phyloP scores from a whole-genome alignment of 23 red algal genomes.

The Gracilaria caudata region DNA sequence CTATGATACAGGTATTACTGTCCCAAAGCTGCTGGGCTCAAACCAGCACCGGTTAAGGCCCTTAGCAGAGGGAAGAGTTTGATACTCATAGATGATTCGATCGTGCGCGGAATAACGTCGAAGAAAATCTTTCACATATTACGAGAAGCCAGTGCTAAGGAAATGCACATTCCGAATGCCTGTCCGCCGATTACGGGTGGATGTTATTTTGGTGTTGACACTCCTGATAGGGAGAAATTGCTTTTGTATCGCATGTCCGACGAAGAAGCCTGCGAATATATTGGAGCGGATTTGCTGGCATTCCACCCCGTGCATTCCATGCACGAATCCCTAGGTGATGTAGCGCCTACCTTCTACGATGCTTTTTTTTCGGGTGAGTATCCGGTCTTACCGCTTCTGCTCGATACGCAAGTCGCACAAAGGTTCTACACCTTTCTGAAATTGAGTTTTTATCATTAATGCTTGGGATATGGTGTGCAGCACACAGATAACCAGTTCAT shows the following conservation, averaged over 20 bases:
- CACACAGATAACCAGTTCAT: neutral
- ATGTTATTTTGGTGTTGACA: slow-evolving; percentile 98
- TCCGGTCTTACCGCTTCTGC: slow-evolving; percentile 71
- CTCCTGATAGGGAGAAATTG: slow-evolving; percentile 87
- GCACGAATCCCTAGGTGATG: slow-evolving; percentile 86
- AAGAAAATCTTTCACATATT: slow-evolving; percentile 95
- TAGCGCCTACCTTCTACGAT: slow-evolving; percentile 83
- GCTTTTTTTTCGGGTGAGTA: slow-evolving; percentile 92
- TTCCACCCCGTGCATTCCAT: slow-evolving; percentile 76
- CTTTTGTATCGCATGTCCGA: slow-evolving; percentile 75
- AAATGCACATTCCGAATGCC: slow-evolving; percentile 93
- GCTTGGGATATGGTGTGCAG: neutral
- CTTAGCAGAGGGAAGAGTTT: slow-evolving; percentile 80
- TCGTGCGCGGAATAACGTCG: slow-evolving; percentile 93
- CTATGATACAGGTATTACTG: slow-evolving; percentile 63
- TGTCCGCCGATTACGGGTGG: slow-evolving; percentile 94
- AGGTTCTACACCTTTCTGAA: neutral
- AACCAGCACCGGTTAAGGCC: slow-evolving; percentile 78
- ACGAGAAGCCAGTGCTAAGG: slow-evolving; percentile 82
- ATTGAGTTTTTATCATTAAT: neutral
- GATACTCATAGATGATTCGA: slow-evolving; percentile 93
- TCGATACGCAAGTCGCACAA: neutral
- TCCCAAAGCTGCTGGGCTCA: slow-evolving; percentile 47
- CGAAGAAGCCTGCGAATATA: slow-evolving; percentile 81
- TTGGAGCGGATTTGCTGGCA: slow-evolving; percentile 86